A percentile compares a stretch with the other conserved stretches of the same genome.
phyloP scores from a whole-genome alignment of 257 asterid species.

The Nicotiana attenuata region DNA sequence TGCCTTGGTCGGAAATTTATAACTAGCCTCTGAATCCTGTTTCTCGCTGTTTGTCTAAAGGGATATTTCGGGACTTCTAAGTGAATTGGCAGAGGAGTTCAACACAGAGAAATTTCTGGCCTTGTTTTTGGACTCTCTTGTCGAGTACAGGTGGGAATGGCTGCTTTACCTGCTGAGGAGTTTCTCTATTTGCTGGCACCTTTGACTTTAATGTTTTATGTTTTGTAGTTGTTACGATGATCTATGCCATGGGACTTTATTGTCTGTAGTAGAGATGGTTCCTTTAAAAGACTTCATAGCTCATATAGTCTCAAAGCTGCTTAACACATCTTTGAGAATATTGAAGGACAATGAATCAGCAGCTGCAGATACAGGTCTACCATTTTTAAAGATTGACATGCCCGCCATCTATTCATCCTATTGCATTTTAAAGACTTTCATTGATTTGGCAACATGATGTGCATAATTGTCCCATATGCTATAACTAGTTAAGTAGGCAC shows the following conservation, averaged over 20 bases:
- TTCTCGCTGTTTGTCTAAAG: constrained; percentile 35
- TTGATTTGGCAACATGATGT: background rate
- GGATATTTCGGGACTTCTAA: constrained; percentile 55
- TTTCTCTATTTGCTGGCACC: background rate
- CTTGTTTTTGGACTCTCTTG: constrained; percentile 67
- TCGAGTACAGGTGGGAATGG: constrained; percentile 63
- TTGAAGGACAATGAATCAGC: constrained; percentile 36
- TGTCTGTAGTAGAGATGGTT: constrained; percentile 45
- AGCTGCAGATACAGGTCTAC: constrained; percentile 51
- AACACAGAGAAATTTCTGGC: constrained; percentile 65
- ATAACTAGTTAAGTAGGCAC: background rate
- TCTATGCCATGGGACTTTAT: constrained; percentile 32
- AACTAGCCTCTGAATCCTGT: background rate
- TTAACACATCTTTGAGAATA: constrained; percentile 32
- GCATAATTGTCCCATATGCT: background rate
- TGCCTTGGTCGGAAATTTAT: background rate
- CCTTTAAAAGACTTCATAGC: constrained; percentile 53
- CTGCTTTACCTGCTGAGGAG: background rate
- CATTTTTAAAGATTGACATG: background rate
- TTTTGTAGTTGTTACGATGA: constrained; percentile 62
- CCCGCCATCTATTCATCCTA: background rate
- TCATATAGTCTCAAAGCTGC: constrained; percentile 47
- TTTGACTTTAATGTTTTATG: background rate
- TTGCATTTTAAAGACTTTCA: background rate
- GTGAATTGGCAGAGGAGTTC: constrained; percentile 60